A percentile compares a stretch with the other conserved stretches of the same genome.
These are phyloP conservation scores for Arabidopsis arenosa DNA, from an alignment of 345 rosid species.

Conservation along the genomic window DNA sequence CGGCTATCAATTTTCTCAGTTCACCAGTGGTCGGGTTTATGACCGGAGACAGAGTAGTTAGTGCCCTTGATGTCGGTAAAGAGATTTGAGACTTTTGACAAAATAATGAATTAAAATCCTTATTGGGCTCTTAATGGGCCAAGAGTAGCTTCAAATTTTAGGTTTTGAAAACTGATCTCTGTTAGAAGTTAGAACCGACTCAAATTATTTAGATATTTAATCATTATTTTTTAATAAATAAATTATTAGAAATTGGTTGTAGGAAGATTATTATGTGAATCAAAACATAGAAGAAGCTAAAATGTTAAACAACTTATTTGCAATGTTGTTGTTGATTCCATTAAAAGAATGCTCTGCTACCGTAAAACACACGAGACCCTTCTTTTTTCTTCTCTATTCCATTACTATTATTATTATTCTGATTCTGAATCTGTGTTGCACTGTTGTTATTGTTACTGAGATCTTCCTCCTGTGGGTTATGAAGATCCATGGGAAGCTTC, in stretches of 20 bases:
- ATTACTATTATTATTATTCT: constrained; percentile 9
- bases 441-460: constrained; percentile 49
- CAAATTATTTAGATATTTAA: too few species aligned
- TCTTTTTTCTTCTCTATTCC: constrained; percentile 76
- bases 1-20: constrained; percentile 13
- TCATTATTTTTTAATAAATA: background rate
- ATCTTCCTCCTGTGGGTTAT: constrained; percentile 18
- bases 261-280: background rate
- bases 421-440: constrained; percentile 50
- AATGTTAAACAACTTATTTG: constrained; percentile 26
- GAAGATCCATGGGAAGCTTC: constrained; percentile 84
- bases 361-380: constrained; percentile 87
- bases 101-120: background rate
- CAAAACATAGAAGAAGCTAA: constrained; percentile 1
- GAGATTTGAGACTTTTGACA: background rate
- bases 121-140: constrained; percentile 27
- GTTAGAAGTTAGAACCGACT: too few species aligned
- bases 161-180: background rate
- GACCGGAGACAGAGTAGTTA: background rate
- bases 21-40: background rate
- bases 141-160: background rate
- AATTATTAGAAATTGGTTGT: background rate
- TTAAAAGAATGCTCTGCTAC: constrained; percentile 96
- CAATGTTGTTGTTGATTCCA: constrained; percentile 20
- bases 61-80: background rate